A percentile compares a stretch with the other conserved stretches of the same genome.
phyloP scores from a whole-genome alignment of 306 rosid species.

The Luffa aegyptiaca region DNA sequence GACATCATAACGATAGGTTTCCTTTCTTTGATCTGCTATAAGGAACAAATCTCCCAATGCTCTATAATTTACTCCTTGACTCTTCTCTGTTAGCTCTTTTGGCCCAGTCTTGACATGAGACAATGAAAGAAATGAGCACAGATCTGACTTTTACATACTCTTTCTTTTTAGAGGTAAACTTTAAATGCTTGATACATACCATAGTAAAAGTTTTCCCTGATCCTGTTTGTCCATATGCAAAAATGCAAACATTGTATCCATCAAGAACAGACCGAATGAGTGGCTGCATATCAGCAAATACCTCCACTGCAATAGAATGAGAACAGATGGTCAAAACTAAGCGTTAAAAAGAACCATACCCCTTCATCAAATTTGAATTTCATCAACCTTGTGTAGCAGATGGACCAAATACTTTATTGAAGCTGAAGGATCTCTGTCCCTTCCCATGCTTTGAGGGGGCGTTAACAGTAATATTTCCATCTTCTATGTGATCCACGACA shows the following conservation, averaged over 20 bases:
- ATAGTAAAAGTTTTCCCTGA: conserved; percentile 63
- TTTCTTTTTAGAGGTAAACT: not conserved
- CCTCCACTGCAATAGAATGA: conserved; percentile 40
- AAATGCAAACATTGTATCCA: conserved; percentile 66
- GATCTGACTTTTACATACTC: not conserved
- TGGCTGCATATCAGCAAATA: conserved; percentile 66
- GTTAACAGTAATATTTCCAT: conserved; percentile 64
- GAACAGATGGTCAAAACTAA: not conserved
- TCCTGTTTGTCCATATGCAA: conserved; percentile 74
- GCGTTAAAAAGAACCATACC: not conserved
- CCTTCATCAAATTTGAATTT: not conserved
- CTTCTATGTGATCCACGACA: conserved; percentile 68
- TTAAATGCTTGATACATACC: conserved; percentile 31
- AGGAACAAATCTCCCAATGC: conserved; percentile 82
- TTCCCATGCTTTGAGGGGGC: conserved; percentile 71
- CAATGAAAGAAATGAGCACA: not conserved
- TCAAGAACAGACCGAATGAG: conserved; percentile 60
- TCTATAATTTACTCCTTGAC: conserved; percentile 89
- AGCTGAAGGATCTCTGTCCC: conserved; percentile 60
- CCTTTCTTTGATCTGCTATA: conserved; percentile 71
- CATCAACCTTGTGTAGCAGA: conserved; percentile 71
- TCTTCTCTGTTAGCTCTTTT: conserved; percentile 76
- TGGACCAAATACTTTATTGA: conserved; percentile 88
- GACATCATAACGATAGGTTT: conserved; percentile 66
- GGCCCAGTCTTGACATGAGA: conserved; percentile 60